phyloP scores from a whole-genome alignment of 2,329 filamentous ascomycete species.

The Exophiala sideris region DNA sequence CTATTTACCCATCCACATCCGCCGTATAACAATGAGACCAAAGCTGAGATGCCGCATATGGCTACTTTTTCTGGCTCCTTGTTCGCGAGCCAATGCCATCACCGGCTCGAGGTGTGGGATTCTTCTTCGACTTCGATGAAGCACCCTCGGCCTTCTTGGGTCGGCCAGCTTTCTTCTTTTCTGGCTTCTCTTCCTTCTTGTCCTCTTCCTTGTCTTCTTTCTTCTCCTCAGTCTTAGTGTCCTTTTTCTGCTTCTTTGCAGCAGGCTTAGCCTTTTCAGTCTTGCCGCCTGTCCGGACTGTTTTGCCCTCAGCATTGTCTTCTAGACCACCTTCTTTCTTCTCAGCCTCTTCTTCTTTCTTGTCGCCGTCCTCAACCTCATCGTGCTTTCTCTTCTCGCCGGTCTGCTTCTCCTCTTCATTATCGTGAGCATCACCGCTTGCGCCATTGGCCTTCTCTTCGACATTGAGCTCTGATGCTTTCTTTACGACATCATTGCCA shows the following conservation, averaged over 20 bases:
- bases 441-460: slow-evolving; percentile 42
- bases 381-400: slow-evolving; percentile 37
- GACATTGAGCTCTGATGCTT: slow-evolving; percentile 57
- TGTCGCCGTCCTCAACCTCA: slow-evolving; percentile 40
- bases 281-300: slow-evolving; percentile 28
- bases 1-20: too few relatives aligned
- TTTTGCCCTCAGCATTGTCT: slow-evolving; percentile 42
- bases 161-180: slow-evolving; percentile 29
- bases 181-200: slow-evolving; percentile 14
- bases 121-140: slow-evolving; percentile 30
- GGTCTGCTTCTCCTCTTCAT: slow-evolving; percentile 35
- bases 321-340: slow-evolving; percentile 20
- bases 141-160: slow-evolving; percentile 40
- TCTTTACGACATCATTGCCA: slow-evolving; percentile 65
- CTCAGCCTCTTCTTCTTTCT: slow-evolving; percentile 11
- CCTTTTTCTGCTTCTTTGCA: slow-evolving; percentile 23
- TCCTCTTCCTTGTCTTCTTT: slow-evolving; percentile 35
- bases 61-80: slow-evolving; percentile 16
- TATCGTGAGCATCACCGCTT: slow-evolving; percentile 30
- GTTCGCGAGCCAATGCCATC: slow-evolving; percentile 23
- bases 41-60: not conserved
- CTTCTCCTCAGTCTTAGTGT: slow-evolving; percentile 32
- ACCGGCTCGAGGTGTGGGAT: slow-evolving; percentile 16
- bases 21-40: not conserved
- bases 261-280: slow-evolving; percentile 4